Evolutionary conservation across 2,329 filamentous ascomycete species (phyloP), one percentile per base, ranked within the genome.

Genomic region (Pseudogymnoascus sp.): DNA sequence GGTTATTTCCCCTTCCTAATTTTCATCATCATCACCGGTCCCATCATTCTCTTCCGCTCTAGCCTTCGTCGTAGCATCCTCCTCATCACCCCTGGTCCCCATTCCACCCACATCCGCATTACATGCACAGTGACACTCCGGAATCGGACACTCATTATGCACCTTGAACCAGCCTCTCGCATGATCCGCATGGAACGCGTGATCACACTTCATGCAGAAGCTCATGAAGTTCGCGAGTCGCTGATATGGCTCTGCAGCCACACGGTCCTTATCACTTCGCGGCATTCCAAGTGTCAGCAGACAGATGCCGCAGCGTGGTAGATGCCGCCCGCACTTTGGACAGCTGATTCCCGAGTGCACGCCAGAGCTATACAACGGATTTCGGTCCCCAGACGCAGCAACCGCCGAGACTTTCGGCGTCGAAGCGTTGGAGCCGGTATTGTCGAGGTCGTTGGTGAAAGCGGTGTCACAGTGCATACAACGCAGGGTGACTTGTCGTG

Each of bases 381-480:
- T 85, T n/a, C 76, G 66, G 64, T 71, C 62, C 38, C 60, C 59
- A 54, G 57, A 37, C 37, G 57, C 62, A 18, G 61, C 61, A 32
- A 18, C 47, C n/a, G 59, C 37, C 12, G 34, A 8, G 64, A 60
- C 7, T 63, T 65, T 16, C 64, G 66, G 32, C 64, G 62, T n/a
- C 64, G 62, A 3, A 64, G 62, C 20, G 62, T 59, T 30, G 66
- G 57, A 38, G 39, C 63, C 66, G 22, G 66, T 60, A 61, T 68
- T 67, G 16, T 64, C 62, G 47, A 67, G 64, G 57, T 73, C 74
- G 62, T 77, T 78, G 39, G 77, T 75, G 22, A 80, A 80, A 69
- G 83, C 79, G 34, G 81, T 79, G 67, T 88, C 85, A 74, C 90
- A 94, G 74, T 90, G 89, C 57, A 88, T 81, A 74, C 90, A 94